These are phyloP conservation scores for Ophiostoma fasciatum DNA, from an alignment of 2,329 filamentous ascomycete species.

Conservation along the genomic window DNA sequence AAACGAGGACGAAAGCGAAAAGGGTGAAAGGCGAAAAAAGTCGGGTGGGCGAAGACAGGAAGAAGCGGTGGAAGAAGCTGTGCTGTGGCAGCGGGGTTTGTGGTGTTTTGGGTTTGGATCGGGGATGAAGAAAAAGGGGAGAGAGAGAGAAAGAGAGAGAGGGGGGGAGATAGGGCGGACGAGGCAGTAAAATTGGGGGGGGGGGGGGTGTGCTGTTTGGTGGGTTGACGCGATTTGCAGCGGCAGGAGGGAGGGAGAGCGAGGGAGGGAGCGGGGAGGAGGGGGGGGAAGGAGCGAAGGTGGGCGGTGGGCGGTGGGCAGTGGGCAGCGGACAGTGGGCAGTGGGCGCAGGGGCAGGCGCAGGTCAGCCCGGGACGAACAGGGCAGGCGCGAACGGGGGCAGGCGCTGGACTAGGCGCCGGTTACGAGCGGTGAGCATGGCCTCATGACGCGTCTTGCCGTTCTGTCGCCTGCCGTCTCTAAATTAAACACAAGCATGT, in stretches of 20 bases:
- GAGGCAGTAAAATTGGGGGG: conserved; percentile 6
- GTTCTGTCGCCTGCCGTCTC: too few relatives aligned
- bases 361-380: too few relatives aligned
- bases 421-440: too few relatives aligned
- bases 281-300: conserved; percentile 2
- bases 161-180: conserved; percentile 5
- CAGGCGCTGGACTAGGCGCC: too few relatives aligned
- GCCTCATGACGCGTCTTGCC: too few relatives aligned
- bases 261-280: neutral
- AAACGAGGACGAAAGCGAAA: too few relatives aligned
- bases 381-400: neutral
- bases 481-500: too few relatives aligned
- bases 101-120: neutral
- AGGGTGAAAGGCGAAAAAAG: too few relatives aligned
- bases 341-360: neutral
- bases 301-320: neutral
- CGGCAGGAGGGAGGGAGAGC: too few relatives aligned
- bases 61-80: too few relatives aligned
- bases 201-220: conserved; percentile 3
- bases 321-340: neutral
- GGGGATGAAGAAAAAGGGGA: neutral
- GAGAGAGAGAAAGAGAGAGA: neutral
- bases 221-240: conserved; percentile 10
- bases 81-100: too few relatives aligned
- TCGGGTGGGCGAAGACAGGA: too few relatives aligned